Conservation (phyloP, 2,329 filamentous ascomycete genomes). For the Chaetomium sp. region DNA sequence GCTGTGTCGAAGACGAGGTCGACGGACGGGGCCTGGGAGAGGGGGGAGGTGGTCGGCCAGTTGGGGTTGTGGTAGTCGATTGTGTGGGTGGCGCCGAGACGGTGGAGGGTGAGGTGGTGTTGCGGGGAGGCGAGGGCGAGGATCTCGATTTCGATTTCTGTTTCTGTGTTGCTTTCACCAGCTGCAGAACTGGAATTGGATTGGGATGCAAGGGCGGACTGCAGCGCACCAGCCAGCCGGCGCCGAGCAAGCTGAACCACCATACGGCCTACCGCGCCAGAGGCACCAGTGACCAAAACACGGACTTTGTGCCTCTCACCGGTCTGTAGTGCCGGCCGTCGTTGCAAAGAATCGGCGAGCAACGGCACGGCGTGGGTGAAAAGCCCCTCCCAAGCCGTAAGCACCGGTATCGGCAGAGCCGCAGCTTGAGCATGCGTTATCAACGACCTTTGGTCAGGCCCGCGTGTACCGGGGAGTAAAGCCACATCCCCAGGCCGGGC, state of each 20-base stretch:
- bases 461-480: slow-evolving; percentile 17
- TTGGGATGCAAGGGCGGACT: too few species aligned
- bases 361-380: slow-evolving; percentile 15
- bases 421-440: slow-evolving; percentile 24
- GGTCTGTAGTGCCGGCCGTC: background rate
- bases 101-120: slow-evolving; percentile 15
- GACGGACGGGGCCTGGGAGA: slow-evolving; percentile 20
- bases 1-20: slow-evolving; percentile 31
- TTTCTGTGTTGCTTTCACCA: background rate
- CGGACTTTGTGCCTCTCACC: background rate
- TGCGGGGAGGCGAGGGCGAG: slow-evolving; percentile 26
- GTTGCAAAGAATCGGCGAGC: background rate
- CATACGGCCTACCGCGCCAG: slow-evolving; percentile 27
- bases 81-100: slow-evolving; percentile 21
- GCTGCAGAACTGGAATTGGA: too few species aligned
- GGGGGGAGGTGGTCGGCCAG: slow-evolving; percentile 19
- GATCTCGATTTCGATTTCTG: slow-evolving; percentile 26
- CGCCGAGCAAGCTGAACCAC: slow-evolving; percentile 27
- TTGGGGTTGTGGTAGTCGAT: slow-evolving; percentile 23
- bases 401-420: slow-evolving; percentile 28
- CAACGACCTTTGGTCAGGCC: background rate
- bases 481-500: slow-evolving; percentile 17
- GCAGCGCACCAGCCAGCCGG: background rate
- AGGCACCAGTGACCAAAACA: slow-evolving; percentile 28
- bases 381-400: slow-evolving; percentile 29